Evolutionary conservation across 2,329 filamentous ascomycete species (phyloP).

Genomic region (Trichoderma sp.): DNA sequence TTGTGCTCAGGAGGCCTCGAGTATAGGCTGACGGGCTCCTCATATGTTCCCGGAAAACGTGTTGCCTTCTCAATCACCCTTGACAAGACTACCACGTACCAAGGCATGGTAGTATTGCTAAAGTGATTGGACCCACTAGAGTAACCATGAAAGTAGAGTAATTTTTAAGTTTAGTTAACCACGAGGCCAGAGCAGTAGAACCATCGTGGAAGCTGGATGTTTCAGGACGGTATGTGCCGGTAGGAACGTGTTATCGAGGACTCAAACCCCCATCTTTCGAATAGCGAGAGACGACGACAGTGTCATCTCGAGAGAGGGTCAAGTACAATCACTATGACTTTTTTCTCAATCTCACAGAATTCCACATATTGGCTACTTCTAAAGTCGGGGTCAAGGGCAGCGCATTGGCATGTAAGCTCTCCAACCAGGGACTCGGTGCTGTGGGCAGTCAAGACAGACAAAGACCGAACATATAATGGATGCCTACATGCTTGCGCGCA

Average conservation of each 20-base stretch:
- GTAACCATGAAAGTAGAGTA: constrained; percentile 18
- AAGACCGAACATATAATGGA: neutral
- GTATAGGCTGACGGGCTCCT: neutral
- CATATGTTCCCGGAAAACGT: neutral
- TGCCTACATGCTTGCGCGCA: neutral
- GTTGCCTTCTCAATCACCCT: neutral
- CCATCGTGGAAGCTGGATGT: neutral
- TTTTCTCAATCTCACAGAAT: neutral
- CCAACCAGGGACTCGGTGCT: too few species aligned
- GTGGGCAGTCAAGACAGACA: neutral
- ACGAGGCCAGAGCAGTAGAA: neutral
- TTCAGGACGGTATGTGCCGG: neutral
- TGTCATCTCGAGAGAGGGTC: neutral
- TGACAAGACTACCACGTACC: neutral
- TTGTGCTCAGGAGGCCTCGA: neutral
- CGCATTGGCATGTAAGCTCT: too few species aligned
- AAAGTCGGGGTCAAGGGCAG: neutral
- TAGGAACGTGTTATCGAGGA: neutral
- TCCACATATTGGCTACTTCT: neutral
- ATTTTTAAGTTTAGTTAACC: constrained; percentile 1
- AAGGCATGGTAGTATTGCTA: neutral
- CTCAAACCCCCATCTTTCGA: neutral
- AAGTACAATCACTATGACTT: neutral
- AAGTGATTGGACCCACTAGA: neutral
- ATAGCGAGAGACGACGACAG: neutral